Percentiles rank a stretch among this genome's conserved stretches.
Conservation (phyloP, 2,329 filamentous ascomycete genomes). For the Coniochaeta ligniaria region DNA sequence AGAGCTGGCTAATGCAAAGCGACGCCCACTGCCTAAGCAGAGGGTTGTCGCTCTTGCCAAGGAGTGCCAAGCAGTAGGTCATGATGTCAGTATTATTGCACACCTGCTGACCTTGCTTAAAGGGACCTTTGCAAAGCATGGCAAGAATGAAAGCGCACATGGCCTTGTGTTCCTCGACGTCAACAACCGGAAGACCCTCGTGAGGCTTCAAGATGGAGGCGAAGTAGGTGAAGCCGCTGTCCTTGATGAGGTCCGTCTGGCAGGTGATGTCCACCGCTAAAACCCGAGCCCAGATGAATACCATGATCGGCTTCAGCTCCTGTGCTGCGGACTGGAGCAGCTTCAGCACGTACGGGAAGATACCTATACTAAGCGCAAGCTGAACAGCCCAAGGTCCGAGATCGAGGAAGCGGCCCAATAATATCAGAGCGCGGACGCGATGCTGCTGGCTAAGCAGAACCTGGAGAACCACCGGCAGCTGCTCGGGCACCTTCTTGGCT, state of each 20-base stretch:
- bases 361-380: slow-evolving; percentile 91
- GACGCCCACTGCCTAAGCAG: slow-evolving; percentile 92
- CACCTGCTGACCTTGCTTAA: slow-evolving; percentile 84
- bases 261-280: slow-evolving; percentile 92
- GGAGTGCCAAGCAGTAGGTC: slow-evolving; percentile 75
- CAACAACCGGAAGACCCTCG: slow-evolving; percentile 76
- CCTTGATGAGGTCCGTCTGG: slow-evolving; percentile 89
- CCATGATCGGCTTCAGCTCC: slow-evolving; percentile 96
- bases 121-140: slow-evolving; percentile 95
- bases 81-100: slow-evolving; percentile 89
- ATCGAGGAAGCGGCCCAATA: slow-evolving; percentile 89
- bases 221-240: slow-evolving; percentile 96
- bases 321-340: slow-evolving; percentile 89
- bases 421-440: slow-evolving; percentile 78
- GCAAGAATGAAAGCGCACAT: slow-evolving; percentile 99
- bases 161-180: slow-evolving; percentile 89
- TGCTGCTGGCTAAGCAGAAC: slow-evolving; percentile 95
- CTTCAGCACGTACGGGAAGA: slow-evolving; percentile 98
- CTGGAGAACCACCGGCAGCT: slow-evolving; percentile 91
- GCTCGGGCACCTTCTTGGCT: slow-evolving; percentile 81
- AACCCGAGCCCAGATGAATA: slow-evolving; percentile 97
- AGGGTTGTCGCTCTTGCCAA: slow-evolving; percentile 80
- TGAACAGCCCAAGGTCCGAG: slow-evolving; percentile 98
- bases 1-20: slow-evolving; percentile 89
- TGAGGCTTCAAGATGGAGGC: slow-evolving; percentile 83